Conservation (phyloP, 768 basidiomycete species). For the Suillus decipiens region DNA sequence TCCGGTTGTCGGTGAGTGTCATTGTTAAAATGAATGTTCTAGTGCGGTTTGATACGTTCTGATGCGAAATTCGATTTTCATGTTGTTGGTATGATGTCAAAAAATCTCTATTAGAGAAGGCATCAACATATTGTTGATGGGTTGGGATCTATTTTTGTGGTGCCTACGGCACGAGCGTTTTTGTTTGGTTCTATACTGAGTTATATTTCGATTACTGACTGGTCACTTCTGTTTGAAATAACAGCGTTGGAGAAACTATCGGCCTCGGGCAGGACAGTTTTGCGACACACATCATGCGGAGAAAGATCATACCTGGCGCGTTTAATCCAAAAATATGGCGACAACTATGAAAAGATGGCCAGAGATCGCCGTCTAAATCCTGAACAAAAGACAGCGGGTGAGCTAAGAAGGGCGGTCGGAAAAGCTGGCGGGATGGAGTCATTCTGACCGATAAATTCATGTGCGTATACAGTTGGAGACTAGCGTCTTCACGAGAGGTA, state of each 20-base stretch:
- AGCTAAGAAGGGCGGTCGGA: conserved; percentile 63
- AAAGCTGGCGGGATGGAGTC: conserved; percentile 50
- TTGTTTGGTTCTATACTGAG: neutral
- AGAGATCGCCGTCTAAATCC: conserved; percentile 77
- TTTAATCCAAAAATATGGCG: conserved; percentile 69
- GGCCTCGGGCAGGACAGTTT: conserved; percentile 44
- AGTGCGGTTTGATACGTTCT: neutral
- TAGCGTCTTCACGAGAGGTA: neutral
- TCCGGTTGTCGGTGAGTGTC: neutral
- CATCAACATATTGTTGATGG: neutral
- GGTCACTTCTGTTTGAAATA: conserved; percentile 10
- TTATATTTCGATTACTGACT: conserved; percentile 4
- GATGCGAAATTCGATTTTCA: neutral
- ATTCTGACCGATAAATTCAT: conserved; percentile 17
- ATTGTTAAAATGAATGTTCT: conserved; percentile 1
- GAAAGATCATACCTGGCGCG: conserved; percentile 67
- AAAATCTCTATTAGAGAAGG: neutral
- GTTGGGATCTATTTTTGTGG: conserved; percentile 3
- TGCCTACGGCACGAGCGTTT: conserved; percentile 8
- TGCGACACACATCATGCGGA: conserved; percentile 65
- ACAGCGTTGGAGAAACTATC: conserved; percentile 70
- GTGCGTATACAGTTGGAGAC: neutral
- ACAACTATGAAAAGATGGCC: conserved; percentile 75
- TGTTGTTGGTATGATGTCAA: neutral
- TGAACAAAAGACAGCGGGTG: conserved; percentile 83